Evolutionary conservation across 1,284 basidiomycete species (phyloP).

Genomic region (Meripilus lineatus): DNA sequence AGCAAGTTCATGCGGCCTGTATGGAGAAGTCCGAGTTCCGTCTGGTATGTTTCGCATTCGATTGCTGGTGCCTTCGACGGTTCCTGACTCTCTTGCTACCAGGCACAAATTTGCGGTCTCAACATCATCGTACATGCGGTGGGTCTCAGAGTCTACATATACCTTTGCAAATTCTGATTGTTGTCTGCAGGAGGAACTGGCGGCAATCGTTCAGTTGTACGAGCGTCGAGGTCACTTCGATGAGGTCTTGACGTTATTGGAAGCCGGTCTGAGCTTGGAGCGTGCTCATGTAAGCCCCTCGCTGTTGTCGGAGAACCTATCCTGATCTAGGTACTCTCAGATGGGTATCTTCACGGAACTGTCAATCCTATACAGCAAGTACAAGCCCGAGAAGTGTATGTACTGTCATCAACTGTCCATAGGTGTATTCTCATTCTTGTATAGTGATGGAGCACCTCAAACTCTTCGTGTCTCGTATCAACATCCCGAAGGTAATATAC

Average conservation of each 20-base stretch:
- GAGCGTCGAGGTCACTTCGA: conserved; percentile 94
- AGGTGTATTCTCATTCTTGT: conserved; percentile 1
- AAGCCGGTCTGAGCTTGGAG: conserved; percentile 93
- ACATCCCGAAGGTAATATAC: conserved; percentile 75
- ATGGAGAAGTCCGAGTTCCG: conserved; percentile 97
- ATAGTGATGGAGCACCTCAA: conserved; percentile 98
- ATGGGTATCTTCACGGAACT: conserved; percentile 95
- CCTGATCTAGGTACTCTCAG: conserved; percentile 25
- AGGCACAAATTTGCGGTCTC: conserved; percentile 97
- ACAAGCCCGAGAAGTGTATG: conserved; percentile 88
- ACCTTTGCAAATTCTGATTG: not conserved
- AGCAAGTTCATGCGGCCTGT: conserved; percentile 98
- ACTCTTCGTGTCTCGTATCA: conserved; percentile 96
- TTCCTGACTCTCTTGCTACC: conserved; percentile 6
- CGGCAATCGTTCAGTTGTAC: conserved; percentile 79
- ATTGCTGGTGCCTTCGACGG: conserved; percentile 1
- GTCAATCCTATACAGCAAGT: conserved; percentile 94
- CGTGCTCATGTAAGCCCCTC: conserved; percentile 76
- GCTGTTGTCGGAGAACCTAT: not conserved
- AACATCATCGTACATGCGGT: conserved; percentile 92
- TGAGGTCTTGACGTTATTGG: conserved; percentile 87
- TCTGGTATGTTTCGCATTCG: conserved; percentile 42
- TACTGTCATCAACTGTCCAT: conserved; percentile 10
- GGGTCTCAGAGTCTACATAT: conserved; percentile 24
- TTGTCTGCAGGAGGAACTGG: conserved; percentile 74